These are phyloP conservation scores for Alternaria atra DNA, from an alignment of 2,329 filamentous ascomycete genomes.

Conservation along the genomic window DNA sequence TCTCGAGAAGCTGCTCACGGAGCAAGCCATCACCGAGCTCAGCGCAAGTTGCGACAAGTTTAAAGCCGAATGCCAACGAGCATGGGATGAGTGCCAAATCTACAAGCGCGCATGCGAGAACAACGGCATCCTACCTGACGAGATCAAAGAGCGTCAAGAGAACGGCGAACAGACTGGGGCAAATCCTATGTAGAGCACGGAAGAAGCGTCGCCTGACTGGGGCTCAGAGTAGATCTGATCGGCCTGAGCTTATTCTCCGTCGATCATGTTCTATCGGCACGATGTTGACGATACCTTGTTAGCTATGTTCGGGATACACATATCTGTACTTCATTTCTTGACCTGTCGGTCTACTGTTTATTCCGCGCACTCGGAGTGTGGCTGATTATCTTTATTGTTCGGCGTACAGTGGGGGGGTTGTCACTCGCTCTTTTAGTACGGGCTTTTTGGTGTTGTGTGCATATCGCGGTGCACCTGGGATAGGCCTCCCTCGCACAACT, in stretches of 20 bases:
- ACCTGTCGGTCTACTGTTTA: conserved; percentile 2
- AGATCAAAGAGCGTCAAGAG: conserved; percentile 53
- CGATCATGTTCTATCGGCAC: conserved; percentile 6
- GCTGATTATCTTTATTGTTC: conserved; percentile 13
- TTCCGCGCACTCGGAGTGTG: conserved; percentile 10
- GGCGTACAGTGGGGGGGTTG: conserved; percentile 34
- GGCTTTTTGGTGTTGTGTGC: conserved; percentile 20
- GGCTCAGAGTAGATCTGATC: background rate
- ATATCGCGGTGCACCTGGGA: conserved; percentile 22
- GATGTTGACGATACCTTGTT: conserved; percentile 16
- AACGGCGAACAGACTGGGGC: conserved; percentile 49
- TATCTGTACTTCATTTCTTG: conserved; percentile 13
- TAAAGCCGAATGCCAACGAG: conserved; percentile 79
- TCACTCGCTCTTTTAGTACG: conserved; percentile 32
- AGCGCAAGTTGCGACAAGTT: conserved; percentile 87
- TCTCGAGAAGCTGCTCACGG: conserved; percentile 86
- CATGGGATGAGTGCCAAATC: conserved; percentile 78
- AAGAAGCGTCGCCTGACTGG: background rate
- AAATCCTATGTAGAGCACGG: conserved; percentile 29
- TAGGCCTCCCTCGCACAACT: conserved; percentile 20
- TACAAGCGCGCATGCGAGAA: conserved; percentile 69
- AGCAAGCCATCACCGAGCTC: conserved; percentile 88
- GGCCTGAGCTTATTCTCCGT: background rate
- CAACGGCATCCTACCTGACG: conserved; percentile 51
- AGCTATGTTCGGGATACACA: conserved; percentile 13